Evolutionary conservation across 768 basidiomycete species (phyloP).

Genomic region (Rhizopogon vesiculosus): DNA sequence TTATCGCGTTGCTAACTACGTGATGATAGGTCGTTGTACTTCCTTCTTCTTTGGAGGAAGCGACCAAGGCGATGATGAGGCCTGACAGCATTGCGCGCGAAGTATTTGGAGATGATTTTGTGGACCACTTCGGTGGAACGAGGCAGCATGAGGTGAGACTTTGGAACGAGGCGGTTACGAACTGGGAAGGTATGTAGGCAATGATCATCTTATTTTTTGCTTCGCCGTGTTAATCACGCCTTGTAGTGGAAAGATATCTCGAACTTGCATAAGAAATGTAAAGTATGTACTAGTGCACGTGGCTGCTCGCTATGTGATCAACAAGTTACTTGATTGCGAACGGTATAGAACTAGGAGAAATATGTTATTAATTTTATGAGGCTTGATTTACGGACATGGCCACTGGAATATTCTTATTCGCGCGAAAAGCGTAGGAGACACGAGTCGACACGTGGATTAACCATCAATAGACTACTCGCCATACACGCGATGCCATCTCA

Average conservation of each 20-base stretch:
- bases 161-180: constrained; percentile 89
- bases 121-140: constrained; percentile 95
- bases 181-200: constrained; percentile 76
- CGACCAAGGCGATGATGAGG: constrained; percentile 77
- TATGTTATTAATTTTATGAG: too few species aligned
- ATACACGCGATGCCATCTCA: too few species aligned
- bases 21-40: constrained; percentile 60
- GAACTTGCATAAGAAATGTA: constrained; percentile 54
- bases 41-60: constrained; percentile 73
- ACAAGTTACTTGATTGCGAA: not conserved
- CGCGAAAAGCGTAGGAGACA: too few species aligned
- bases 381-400: too few species aligned
- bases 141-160: constrained; percentile 83
- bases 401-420: too few species aligned
- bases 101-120: constrained; percentile 83
- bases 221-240: constrained; percentile 3
- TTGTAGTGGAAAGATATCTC: constrained; percentile 77
- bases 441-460: too few species aligned
- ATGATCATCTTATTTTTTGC: not conserved
- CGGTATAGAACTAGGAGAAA: not conserved
- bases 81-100: constrained; percentile 79
- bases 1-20: not conserved
- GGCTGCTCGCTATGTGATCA: not conserved
- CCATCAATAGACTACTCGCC: too few species aligned
- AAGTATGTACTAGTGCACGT: not conserved